Percentiles rank a stretch among this genome's conserved stretches.
Evolutionary conservation across 805 yeast species (phyloP).

Genomic region (Yarrowia sp.): DNA sequence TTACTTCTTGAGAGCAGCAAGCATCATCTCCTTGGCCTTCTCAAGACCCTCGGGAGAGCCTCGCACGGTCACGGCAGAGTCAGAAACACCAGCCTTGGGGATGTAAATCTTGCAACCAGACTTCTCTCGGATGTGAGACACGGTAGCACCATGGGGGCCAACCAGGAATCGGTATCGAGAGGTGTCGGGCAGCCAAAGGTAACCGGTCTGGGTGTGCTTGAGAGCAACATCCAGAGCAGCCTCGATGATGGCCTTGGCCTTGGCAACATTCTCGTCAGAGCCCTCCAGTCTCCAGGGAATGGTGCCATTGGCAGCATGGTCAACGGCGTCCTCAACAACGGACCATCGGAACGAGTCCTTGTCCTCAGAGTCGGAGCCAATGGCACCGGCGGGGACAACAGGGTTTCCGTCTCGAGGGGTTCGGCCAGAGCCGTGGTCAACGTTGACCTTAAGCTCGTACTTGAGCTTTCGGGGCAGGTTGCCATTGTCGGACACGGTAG

Average conservation of each 20-base stretch:
- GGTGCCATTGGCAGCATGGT: slow-evolving; percentile 33
- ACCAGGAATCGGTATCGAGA: slow-evolving; percentile 57
- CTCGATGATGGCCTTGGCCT: slow-evolving; percentile 52
- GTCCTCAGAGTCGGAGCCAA: slow-evolving; percentile 41
- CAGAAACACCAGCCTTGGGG: slow-evolving; percentile 51
- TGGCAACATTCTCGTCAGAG: slow-evolving; percentile 46
- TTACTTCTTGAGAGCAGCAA: slow-evolving; percentile 33
- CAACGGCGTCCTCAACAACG: slow-evolving; percentile 38
- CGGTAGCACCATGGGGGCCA: slow-evolving; percentile 72
- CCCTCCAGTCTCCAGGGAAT: slow-evolving; percentile 61
- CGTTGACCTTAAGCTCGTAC: slow-evolving; percentile 52
- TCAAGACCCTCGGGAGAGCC: slow-evolving; percentile 58
- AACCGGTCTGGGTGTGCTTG: slow-evolving; percentile 51
- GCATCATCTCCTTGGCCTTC: slow-evolving; percentile 45
- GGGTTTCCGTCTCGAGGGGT: slow-evolving; percentile 43
- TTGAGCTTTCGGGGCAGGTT: slow-evolving; percentile 55
- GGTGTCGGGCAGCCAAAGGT: slow-evolving; percentile 56
- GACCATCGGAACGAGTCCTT: slow-evolving; percentile 46
- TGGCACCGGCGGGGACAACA: slow-evolving; percentile 45
- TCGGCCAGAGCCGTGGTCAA: slow-evolving; percentile 37
- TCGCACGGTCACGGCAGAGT: slow-evolving; percentile 54
- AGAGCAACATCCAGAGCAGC: slow-evolving; percentile 48
- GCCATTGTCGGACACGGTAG: slow-evolving; percentile 65
- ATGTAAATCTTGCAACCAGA: slow-evolving; percentile 58
- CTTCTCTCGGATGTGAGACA: slow-evolving; percentile 57